Evolutionary conservation across 148 eudicot species (phyloP), one percentile per base, ranked within the genome.

Genomic region (Nyssa sinensis): DNA sequence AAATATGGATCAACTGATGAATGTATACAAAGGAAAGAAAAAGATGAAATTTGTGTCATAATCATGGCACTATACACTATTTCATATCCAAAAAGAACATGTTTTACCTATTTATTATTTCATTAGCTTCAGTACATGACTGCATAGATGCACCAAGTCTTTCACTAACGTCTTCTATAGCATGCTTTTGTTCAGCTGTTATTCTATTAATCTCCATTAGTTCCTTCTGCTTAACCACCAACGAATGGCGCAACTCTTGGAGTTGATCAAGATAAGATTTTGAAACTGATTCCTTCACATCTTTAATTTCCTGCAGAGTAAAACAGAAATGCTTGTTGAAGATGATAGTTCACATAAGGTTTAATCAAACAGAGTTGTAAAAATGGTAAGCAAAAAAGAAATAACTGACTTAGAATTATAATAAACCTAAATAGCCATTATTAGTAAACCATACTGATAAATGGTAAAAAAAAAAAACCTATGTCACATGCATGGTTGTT

Each of bases 61-160:
- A 2, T 24, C 17, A 1, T 19, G 19, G 59, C 1, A 21, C 6
- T 55, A 55, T 24, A 55, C 25, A 37, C 4, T 37, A 3, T 37
- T 37, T 55, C 8, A 55, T 55, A 55, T 55, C 3, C n/a, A 55
- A 17, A 55, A 51, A n/a, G 8, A 55, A 55, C 11, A 63, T 21
- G 58, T 32, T 73, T 71, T 62, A 89, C 98, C 97, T 94, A 71
- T 75, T 79, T 70, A 92, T 80, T 73, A 94, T 81, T 82, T 94
- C 97, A 85, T 94, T 87, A 37, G 98, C 96, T 78, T 94, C 98
- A 23, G 81, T 69, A 77, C 86, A 84, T 41, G 97, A 88, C 84
- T 92, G 96, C 83, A 84, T 65, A 75, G 92, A 88, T 74, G 98
- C 88, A 78, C 83, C 64, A 65, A 94, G 86, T 78, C 90, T 84